Conservation (phyloP, 176 grass and related monocot species). For the Phoenix roebelenii region DNA sequence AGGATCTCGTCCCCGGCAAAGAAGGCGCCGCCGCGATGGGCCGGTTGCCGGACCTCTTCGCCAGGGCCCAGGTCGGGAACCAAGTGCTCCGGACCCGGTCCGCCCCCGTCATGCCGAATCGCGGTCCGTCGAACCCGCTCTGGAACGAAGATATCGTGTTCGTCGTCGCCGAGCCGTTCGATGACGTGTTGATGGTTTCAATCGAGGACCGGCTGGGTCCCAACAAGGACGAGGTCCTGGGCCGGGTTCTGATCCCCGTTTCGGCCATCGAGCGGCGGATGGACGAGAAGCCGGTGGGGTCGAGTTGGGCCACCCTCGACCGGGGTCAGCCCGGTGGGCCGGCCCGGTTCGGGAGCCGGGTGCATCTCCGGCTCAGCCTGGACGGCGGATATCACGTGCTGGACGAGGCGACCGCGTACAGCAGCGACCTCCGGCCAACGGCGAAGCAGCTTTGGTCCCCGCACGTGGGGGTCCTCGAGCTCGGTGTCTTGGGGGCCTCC, state of each 20-base stretch:
- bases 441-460: slow-evolving; percentile 70
- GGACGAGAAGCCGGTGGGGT: slow-evolving; percentile 71
- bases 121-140: slow-evolving; percentile 48
- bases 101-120: slow-evolving; percentile 21
- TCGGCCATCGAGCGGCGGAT: slow-evolving; percentile 52
- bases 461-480: slow-evolving; percentile 67
- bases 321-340: slow-evolving; percentile 16
- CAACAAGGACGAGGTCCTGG: slow-evolving; percentile 56
- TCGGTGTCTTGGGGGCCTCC: slow-evolving; percentile 62
- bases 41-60: slow-evolving; percentile 61
- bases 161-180: slow-evolving; percentile 83
- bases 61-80: slow-evolving; percentile 58
- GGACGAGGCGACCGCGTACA: slow-evolving; percentile 66
- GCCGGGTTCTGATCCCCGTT: slow-evolving; percentile 52
- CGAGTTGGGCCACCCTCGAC: slow-evolving; percentile 60
- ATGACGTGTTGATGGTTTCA: slow-evolving; percentile 57
- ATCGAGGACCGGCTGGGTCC: slow-evolving; percentile 60
- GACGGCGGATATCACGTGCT: slow-evolving; percentile 88
- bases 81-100: slow-evolving; percentile 57
- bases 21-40: not conserved
- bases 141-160: slow-evolving; percentile 93
- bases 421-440: slow-evolving; percentile 66
- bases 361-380: slow-evolving; percentile 70
- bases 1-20: slow-evolving; percentile 42
- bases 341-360: slow-evolving; percentile 46